Evolutionary conservation across 2,329 filamentous ascomycete species (phyloP).

Genomic region (Tolypocladium guangdongense): DNA sequence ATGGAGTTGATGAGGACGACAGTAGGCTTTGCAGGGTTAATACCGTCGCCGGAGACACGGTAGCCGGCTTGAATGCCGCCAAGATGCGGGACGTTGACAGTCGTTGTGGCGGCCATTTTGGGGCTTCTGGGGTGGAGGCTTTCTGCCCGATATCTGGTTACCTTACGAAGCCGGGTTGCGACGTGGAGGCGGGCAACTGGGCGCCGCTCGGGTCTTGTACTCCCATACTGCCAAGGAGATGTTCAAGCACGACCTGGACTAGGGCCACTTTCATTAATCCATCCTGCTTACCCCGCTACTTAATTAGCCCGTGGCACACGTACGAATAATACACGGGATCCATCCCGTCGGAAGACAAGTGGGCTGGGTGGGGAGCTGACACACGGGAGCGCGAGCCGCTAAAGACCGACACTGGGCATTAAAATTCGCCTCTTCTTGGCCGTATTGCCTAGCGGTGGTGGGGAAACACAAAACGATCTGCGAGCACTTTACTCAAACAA

Average conservation of each 20-base stretch:
- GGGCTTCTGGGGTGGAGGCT: not conserved
- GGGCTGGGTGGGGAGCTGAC: not conserved
- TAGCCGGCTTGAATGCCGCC: constrained; percentile 36
- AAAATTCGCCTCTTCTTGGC: not conserved
- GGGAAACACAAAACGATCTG: not conserved
- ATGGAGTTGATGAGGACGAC: constrained; percentile 41
- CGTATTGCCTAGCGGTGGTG: not conserved
- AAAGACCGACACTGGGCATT: not conserved
- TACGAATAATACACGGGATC: too few species aligned
- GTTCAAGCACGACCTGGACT: not conserved
- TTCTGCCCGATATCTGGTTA: not conserved
- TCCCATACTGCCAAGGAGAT: not conserved
- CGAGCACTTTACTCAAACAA: not conserved
- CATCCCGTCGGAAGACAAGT: not conserved
- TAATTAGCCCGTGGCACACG: too few species aligned
- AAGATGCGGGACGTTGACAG: constrained; percentile 35
- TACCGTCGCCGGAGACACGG: constrained; percentile 25
- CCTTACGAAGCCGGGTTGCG: not conserved
- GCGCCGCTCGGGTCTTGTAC: not conserved
- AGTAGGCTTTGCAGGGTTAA: constrained; percentile 40
- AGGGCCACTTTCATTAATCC: not conserved
- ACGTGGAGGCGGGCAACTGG: too few species aligned
- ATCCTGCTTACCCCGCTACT: too few species aligned
- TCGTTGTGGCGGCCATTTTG: constrained; percentile 27
- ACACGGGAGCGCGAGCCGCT: not conserved